Evolutionary conservation across 1,284 basidiomycete species (phyloP).

Genomic region (Neotropicomus parvogracilis): DNA sequence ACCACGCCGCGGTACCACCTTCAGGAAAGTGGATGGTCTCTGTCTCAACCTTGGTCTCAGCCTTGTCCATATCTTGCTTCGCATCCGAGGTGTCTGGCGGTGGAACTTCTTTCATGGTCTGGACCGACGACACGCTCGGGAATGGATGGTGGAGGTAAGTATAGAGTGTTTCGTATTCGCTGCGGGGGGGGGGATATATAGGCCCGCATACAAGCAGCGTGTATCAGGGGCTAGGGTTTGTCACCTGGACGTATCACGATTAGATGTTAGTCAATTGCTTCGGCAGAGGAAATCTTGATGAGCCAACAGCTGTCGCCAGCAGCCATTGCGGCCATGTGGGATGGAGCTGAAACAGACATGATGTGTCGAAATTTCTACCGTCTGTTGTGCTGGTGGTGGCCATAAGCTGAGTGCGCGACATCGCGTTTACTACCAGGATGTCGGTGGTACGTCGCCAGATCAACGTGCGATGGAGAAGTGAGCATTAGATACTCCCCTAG

Average conservation of each 20-base stretch:
- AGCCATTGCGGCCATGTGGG: not conserved
- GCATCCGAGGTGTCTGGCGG: not conserved
- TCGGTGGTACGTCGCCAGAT: no score
- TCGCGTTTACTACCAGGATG: no score
- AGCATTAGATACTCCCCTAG: no score
- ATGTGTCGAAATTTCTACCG: not conserved
- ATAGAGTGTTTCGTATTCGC: not conserved
- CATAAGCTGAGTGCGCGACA: not conserved
- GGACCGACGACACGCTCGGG: not conserved
- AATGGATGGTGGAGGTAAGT: constrained; percentile 5
- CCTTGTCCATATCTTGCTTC: not conserved
- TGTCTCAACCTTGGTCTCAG: no score
- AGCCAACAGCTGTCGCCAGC: not conserved
- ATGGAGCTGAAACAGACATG: not conserved
- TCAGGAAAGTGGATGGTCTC: constrained; percentile 24
- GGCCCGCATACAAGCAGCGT: not conserved
- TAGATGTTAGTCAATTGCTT: not conserved
- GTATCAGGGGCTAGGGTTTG: not conserved
- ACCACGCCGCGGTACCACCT: constrained; percentile 28
- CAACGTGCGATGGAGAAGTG: not conserved
- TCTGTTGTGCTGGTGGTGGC: not conserved
- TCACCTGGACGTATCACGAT: not conserved
- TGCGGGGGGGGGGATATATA: not conserved
- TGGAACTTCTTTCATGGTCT: not conserved
- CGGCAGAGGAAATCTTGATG: not conserved